Evolutionary conservation across 352 stramenopile species (phyloP).

Genomic region (Phytophthora multivora): DNA sequence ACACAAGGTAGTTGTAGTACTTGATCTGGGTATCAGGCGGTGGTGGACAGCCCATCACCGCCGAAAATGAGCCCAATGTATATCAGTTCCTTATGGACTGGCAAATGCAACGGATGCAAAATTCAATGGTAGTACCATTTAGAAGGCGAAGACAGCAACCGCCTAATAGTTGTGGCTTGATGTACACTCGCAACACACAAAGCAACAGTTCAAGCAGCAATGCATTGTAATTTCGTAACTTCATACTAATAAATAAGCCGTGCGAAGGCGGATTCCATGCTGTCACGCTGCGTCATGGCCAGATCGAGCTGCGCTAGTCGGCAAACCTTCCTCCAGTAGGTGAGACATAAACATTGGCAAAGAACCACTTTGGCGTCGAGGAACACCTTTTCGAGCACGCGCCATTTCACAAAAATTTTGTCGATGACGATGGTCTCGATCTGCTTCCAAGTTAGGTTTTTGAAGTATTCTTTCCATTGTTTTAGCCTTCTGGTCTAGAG

Average conservation of each 20-base stretch:
- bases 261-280: background rate
- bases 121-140: slow-evolving; percentile 3
- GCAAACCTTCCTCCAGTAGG: slow-evolving; percentile 10
- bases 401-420: slow-evolving; percentile 22
- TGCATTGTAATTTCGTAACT: background rate
- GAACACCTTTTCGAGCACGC: slow-evolving; percentile 2
- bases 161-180: slow-evolving; percentile 4
- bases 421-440: slow-evolving; percentile 14
- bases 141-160: background rate
- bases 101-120: slow-evolving; percentile 7
- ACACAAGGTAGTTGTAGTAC: slow-evolving; percentile 4
- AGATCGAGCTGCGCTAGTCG: slow-evolving; percentile 7
- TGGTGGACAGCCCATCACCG: background rate
- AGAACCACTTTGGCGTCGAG: slow-evolving; percentile 2
- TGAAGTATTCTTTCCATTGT: slow-evolving; percentile 13
- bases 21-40: background rate
- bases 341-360: slow-evolving; percentile 12
- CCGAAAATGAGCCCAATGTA: background rate
- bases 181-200: slow-evolving; percentile 2
- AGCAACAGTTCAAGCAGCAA: background rate
- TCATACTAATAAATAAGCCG: slow-evolving; percentile 7
- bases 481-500: slow-evolving; percentile 16
- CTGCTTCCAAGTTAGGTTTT: background rate
- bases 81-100: background rate
- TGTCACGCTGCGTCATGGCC: slow-evolving; percentile 14